Conservation (phyloP, 495 filamentous ascomycete species). For the Neurospora africana region DNA sequence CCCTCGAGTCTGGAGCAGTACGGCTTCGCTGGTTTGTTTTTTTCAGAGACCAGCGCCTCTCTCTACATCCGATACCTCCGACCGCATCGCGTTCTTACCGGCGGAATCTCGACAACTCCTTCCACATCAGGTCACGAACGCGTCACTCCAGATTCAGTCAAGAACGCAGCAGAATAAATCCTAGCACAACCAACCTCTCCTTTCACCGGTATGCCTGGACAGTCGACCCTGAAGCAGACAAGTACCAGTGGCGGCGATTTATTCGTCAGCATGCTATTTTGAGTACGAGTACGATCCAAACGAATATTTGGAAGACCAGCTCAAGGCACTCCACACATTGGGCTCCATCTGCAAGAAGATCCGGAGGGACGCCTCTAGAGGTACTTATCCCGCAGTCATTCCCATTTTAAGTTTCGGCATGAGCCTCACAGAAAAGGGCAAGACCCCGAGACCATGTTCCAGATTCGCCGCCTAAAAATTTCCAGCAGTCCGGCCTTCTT, state of each 20-base stretch:
- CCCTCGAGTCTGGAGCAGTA: not conserved
- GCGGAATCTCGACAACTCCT: not conserved
- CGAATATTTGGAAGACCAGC: not conserved
- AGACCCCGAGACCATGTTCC: not conserved
- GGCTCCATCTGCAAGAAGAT: not conserved
- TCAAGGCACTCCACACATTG: not conserved
- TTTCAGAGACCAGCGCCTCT: not conserved
- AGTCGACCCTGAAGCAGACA: not conserved
- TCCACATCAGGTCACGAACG: not conserved
- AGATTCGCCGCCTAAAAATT: not conserved
- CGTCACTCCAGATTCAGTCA: not conserved
- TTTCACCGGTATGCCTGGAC: not conserved
- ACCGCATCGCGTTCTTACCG: not conserved
- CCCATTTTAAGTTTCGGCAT: not conserved
- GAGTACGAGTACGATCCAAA: not conserved
- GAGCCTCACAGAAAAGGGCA: not conserved
- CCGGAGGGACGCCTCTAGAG: not conserved
- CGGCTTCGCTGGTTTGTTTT: not conserved
- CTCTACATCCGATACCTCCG: not conserved
- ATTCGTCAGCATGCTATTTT: not conserved
- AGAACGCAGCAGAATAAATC: not conserved
- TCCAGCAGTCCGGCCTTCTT: not conserved
- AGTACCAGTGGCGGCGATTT: not conserved
- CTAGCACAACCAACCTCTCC: not conserved
- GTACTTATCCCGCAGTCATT: not conserved